These are phyloP conservation scores for Coemansia sp. DNA, from an alignment of 192 early-diverging fungal species.

Conservation along the genomic window DNA sequence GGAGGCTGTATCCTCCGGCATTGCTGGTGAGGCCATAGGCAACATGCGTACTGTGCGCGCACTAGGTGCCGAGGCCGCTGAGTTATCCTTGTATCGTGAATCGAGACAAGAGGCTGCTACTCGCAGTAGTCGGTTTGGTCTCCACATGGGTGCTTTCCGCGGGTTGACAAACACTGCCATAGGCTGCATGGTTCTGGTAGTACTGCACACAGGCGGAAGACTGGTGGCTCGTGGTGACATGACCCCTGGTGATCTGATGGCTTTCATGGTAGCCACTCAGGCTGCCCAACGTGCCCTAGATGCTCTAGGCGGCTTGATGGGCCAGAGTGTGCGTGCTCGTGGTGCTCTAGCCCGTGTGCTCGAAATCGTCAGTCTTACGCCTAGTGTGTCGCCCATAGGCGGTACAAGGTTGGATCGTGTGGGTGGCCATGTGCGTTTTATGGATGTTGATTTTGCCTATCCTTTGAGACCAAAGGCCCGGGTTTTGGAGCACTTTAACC, in stretches of 20 bases:
- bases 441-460: slow-evolving; percentile 53
- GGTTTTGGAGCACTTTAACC: slow-evolving; percentile 39
- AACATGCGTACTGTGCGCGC: slow-evolving; percentile 61
- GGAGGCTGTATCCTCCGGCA: slow-evolving; percentile 53
- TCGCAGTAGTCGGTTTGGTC: slow-evolving; percentile 48
- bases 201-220: slow-evolving; percentile 52
- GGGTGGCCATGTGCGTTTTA: slow-evolving; percentile 53
- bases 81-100: slow-evolving; percentile 47
- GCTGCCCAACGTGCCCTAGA: slow-evolving; percentile 59
- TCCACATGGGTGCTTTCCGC: slow-evolving; percentile 63
- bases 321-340: slow-evolving; percentile 57
- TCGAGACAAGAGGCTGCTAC: slow-evolving; percentile 42
- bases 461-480: slow-evolving; percentile 41
- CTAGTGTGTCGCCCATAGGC: slow-evolving; percentile 37
- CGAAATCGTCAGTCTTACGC: slow-evolving; percentile 48
- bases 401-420: slow-evolving; percentile 35
- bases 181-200: slow-evolving; percentile 55
- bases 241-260: slow-evolving; percentile 57
- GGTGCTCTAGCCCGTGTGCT: slow-evolving; percentile 54
- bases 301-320: slow-evolving; percentile 57
- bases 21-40: slow-evolving; percentile 56
- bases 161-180: slow-evolving; percentile 59
- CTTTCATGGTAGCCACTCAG: slow-evolving; percentile 62
- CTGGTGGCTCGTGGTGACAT: slow-evolving; percentile 53
- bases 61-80: slow-evolving; percentile 57